Evolutionary conservation across 2,329 filamentous ascomycete species (phyloP).

Genomic region (Ascochyta viciae-villosae): DNA sequence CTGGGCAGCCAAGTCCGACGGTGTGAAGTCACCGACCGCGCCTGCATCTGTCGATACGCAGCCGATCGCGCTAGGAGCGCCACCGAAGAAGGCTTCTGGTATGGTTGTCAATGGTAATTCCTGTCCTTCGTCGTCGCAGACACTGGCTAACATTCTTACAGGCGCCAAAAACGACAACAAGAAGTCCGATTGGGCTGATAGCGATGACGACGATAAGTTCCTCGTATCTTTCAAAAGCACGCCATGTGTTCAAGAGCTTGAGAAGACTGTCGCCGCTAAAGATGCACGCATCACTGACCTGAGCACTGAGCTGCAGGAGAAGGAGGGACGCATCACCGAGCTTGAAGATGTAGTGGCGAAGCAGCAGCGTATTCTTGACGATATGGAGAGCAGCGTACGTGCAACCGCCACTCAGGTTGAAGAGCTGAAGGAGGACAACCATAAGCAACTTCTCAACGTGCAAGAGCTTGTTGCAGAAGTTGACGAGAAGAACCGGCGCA

Average conservation of each 20-base stretch:
- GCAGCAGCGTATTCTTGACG: constrained; percentile 8
- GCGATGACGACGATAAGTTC: constrained; percentile 29
- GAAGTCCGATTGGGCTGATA: constrained; percentile 27
- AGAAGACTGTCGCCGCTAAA: constrained; percentile 15
- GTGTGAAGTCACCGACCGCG: not conserved
- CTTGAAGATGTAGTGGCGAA: constrained; percentile 13
- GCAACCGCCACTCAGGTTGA: constrained; percentile 4
- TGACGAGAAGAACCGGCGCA: constrained; percentile 25
- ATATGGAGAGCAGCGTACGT: constrained; percentile 6
- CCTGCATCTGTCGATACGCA: not conserved
- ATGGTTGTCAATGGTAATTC: not conserved
- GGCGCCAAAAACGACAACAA: constrained; percentile 12
- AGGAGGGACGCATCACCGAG: constrained; percentile 19
- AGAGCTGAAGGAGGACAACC: constrained; percentile 12
- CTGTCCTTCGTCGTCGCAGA: too few relatives aligned
- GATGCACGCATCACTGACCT: constrained; percentile 11
- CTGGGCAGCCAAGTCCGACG: constrained; percentile 10
- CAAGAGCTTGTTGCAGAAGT: constrained; percentile 24
- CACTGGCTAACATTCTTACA: not conserved
- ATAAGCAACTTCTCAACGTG: constrained; percentile 16
- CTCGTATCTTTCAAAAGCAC: constrained; percentile 7
- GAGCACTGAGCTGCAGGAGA: not conserved
- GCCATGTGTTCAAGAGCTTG: constrained; percentile 17
- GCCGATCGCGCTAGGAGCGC: not conserved
- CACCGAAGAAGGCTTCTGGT: not conserved